Evolutionary conservation across 2,329 filamentous ascomycete genomes (phyloP).

Genomic region (Torrubiellomyces zombiae): DNA sequence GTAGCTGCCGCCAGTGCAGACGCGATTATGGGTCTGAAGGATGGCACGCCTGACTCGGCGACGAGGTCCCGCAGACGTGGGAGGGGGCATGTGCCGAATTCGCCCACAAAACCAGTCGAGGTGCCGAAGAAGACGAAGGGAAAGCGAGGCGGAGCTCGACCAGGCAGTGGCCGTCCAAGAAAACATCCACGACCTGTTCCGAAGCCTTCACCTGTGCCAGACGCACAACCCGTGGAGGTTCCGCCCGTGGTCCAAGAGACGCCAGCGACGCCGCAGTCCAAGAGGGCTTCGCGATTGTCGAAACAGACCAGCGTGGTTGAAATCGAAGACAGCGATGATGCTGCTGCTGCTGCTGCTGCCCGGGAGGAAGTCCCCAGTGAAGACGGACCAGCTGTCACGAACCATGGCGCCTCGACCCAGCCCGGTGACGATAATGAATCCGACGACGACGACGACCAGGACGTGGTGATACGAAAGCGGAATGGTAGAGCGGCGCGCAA

Average conservation of each 20-base stretch:
- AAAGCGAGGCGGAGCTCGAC: constrained; percentile 20
- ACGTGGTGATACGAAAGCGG: constrained; percentile 13
- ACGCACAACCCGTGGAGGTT: too few species aligned
- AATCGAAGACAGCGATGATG: constrained; percentile 14
- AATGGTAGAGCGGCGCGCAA: constrained; percentile 13
- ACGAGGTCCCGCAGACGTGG: too few species aligned
- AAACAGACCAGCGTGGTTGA: constrained; percentile 7
- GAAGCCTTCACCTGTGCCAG: too few species aligned
- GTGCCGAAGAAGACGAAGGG: constrained; percentile 17
- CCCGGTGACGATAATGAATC: constrained; percentile 4
- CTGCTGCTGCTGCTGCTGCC: neutral
- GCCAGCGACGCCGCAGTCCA: constrained; percentile 1
- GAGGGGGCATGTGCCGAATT: constrained; percentile 3
- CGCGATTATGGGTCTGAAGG: too few species aligned
- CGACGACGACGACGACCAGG: constrained; percentile 14
- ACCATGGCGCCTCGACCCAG: neutral
- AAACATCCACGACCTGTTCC: constrained; percentile 16
- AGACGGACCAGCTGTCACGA: too few species aligned
- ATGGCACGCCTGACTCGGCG: too few species aligned
- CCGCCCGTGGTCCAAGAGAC: neutral
- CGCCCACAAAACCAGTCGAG: constrained; percentile 7
- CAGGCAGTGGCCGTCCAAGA: constrained; percentile 21
- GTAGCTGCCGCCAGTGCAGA: too few species aligned
- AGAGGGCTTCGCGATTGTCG: neutral
- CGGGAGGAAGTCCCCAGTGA: too few species aligned